Evolutionary conservation across 1,284 basidiomycete genomes (phyloP), one percentile per base, ranked within the genome.

Genomic region (Peniophora sp.): DNA sequence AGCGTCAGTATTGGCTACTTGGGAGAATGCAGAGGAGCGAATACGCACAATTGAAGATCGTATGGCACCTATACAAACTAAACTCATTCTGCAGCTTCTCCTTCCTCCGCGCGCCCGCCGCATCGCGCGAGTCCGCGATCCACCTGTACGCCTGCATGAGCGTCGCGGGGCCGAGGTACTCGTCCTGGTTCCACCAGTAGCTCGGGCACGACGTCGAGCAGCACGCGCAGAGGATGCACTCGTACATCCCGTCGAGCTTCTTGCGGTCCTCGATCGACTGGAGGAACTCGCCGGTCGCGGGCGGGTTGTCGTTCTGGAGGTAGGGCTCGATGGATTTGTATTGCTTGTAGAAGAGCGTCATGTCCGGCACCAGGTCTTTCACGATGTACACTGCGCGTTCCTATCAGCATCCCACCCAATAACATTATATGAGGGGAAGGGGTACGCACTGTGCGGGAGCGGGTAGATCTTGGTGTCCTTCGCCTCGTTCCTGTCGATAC

Each of bases 131-230:
- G 69, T 99, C 96, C 10, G 95, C 94, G 68, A 99, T 97, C 96
- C 96, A 99, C 61, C 95, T 79, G 71, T 94, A 94, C 0, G 91
- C 89, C 63, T 91, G 88, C 93, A 97, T 95, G 60, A 98, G 76
- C 0, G 94, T 94, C 9, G 95, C 96, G 5, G 96, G 96, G 47
- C 96, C 95, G 47, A 98, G 86, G 72, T 98, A 99, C 70, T 94
- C 88, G 66, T 99, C 94, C 74, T 96, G 92, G 75, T 98, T 98
- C 96, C 96, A 98, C 96, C 96, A 98, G 74, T 98, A 97, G 52
- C 79, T 83, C 3, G 92, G 93, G 79, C 95, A 98, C 48, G 88
- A 92, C 0, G 95, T 98, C 44, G 92, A 94, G 76, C 96, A 98
- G 73, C 95, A 96, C 0, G 93, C 93, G 63, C 90, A 93, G 49